phyloP scores from a whole-genome alignment of 345 rosid species.

The Pseudoturritis turrita region DNA sequence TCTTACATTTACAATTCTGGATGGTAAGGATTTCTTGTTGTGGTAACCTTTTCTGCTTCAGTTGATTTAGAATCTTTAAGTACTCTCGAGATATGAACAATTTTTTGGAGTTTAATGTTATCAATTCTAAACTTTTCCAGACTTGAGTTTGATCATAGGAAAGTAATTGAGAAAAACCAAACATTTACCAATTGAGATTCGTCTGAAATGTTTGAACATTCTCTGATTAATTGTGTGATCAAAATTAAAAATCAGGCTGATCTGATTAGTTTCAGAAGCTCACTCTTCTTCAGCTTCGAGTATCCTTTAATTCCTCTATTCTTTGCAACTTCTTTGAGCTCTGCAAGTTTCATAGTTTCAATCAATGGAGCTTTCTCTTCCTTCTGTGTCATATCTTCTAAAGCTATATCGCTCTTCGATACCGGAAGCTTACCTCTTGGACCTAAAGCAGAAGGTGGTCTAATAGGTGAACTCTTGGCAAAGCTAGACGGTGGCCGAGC shows the following conservation, averaged over 20 bases:
- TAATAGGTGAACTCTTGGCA: slow-evolving; percentile 38
- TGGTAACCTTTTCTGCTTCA: slow-evolving; percentile 10
- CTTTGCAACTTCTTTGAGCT: slow-evolving; percentile 69
- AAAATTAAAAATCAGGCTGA: slow-evolving; percentile 12
- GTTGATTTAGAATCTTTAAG: slow-evolving; percentile 18
- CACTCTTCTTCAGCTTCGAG: slow-evolving; percentile 57
- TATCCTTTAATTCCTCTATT: slow-evolving; percentile 56
- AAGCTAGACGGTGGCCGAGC: slow-evolving; percentile 43
- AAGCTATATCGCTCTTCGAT: slow-evolving; percentile 7
- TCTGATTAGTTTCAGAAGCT: slow-evolving; percentile 46
- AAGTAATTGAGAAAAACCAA: neutral
- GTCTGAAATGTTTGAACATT: neutral
- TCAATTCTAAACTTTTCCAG: neutral
- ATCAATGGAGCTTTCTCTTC: slow-evolving; percentile 22
- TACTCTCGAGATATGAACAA: slow-evolving; percentile 10
- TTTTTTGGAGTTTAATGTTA: neutral
- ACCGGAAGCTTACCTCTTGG: slow-evolving; percentile 18
- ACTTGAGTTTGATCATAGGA: neutral
- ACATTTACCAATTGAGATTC: neutral
- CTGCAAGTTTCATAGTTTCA: slow-evolving; percentile 55
- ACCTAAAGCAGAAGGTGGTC: slow-evolving; percentile 31
- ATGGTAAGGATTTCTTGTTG: slow-evolving; percentile 19
- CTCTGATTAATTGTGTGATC: neutral
- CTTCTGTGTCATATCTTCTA: neutral
- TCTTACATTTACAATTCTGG: slow-evolving; percentile 18